Conservation (phyloP, 139 green algal species). For the Picochlorum sp. region DNA sequence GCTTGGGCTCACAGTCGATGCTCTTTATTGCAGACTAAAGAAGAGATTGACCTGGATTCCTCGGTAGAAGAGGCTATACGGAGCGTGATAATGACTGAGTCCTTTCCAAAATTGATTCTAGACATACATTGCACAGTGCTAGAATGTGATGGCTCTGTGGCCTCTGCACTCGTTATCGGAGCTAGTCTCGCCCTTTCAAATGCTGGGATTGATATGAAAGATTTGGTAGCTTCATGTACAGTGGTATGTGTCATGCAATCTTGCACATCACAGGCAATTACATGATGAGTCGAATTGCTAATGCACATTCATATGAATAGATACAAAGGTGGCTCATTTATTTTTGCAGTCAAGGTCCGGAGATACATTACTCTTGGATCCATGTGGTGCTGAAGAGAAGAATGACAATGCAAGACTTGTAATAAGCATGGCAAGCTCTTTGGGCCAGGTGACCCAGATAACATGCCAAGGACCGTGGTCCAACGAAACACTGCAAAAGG, state of each 20-base stretch:
- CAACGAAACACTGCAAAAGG: constrained; percentile 18
- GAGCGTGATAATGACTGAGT: constrained; percentile 31
- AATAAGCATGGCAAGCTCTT: constrained; percentile 38
- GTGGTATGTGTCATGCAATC: constrained; percentile 22
- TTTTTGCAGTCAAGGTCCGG: too few relatives aligned
- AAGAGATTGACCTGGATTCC: constrained; percentile 27
- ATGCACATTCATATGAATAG: neutral
- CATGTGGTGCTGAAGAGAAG: constrained; percentile 28
- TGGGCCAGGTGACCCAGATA: constrained; percentile 42
- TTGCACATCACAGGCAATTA: neutral
- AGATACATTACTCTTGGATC: constrained; percentile 65
- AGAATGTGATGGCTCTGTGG: constrained; percentile 48
- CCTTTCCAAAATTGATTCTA: constrained; percentile 57
- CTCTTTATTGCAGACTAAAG: too few relatives aligned
- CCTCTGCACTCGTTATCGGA: constrained; percentile 35
- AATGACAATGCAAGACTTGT: constrained; percentile 32
- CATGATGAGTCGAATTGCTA: neutral
- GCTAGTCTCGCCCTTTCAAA: constrained; percentile 60
- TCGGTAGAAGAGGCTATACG: constrained; percentile 41
- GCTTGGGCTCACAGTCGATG: constrained; percentile 16
- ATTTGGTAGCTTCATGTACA: constrained; percentile 48
- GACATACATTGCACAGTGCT: constrained; percentile 61
- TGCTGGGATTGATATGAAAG: constrained; percentile 56
- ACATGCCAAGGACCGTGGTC: constrained; percentile 34
- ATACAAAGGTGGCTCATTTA: constrained; percentile 20